Evolutionary conservation across 1,284 basidiomycete species (phyloP).

Genomic region (Salmacisia buchloeana): DNA sequence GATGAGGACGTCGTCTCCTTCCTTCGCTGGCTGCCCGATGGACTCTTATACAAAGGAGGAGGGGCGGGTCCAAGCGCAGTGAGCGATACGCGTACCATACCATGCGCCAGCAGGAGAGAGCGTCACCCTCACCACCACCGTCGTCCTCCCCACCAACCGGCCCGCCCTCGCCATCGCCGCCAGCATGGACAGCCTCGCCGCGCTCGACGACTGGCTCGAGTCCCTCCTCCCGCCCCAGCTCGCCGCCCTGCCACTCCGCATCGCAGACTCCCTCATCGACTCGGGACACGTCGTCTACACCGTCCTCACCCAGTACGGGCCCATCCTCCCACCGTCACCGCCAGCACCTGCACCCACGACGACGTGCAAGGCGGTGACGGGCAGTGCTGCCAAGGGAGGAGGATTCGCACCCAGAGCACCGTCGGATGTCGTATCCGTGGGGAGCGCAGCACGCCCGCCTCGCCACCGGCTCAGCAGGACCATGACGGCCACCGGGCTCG

Average conservation of each 20-base stretch:
- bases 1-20: neutral
- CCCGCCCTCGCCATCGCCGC: neutral
- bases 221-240: conserved; percentile 28
- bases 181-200: conserved; percentile 36
- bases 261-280: conserved; percentile 3
- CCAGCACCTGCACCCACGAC: neutral
- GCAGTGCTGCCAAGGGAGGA: too few relatives aligned
- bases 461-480: neutral
- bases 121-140: neutral
- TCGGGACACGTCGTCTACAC: neutral
- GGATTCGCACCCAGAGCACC: neutral
- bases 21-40: neutral
- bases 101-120: neutral
- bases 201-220: conserved; percentile 42
- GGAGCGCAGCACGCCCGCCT: neutral
- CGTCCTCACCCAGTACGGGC: neutral
- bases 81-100: neutral
- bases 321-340: neutral
- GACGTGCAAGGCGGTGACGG: too few relatives aligned
- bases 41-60: neutral
- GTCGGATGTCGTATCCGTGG: neutral
- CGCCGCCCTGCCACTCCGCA: neutral
- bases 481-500: neutral
- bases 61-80: neutral
- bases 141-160: neutral